Conservation (phyloP, 2,329 filamentous ascomycete species). For the Pyrenochaeta sp. region DNA sequence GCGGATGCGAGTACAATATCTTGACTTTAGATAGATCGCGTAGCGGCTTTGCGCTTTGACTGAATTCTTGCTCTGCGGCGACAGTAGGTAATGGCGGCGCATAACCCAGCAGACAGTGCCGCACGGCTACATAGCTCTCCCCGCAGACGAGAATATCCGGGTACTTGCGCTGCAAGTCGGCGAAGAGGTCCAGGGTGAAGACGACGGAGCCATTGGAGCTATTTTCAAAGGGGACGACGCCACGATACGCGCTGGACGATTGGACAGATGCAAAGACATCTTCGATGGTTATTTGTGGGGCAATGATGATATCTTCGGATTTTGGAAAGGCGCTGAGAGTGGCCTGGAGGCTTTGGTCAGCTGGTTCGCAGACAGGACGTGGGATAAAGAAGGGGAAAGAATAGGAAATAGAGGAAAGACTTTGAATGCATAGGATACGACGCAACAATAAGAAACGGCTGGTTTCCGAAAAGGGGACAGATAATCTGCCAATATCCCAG, state of each 20-base stretch:
- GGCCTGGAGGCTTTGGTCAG: slow-evolving; percentile 52
- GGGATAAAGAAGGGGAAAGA: not conserved
- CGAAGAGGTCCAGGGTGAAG: slow-evolving; percentile 87
- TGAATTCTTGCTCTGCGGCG: not conserved
- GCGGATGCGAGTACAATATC: slow-evolving; percentile 89
- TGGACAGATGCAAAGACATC: slow-evolving; percentile 86
- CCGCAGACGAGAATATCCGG: slow-evolving; percentile 77
- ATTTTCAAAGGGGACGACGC: slow-evolving; percentile 95
- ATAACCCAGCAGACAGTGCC: slow-evolving; percentile 81
- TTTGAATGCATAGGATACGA: no score
- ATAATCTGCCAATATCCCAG: no score
- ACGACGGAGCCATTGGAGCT: slow-evolving; percentile 93
- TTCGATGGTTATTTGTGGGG: slow-evolving; percentile 56
- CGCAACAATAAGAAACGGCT: no score
- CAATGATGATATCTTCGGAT: slow-evolving; percentile 42
- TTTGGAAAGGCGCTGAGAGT: slow-evolving; percentile 59
- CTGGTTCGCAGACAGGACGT: not conserved
- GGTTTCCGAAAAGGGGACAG: no score
- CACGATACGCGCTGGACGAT: slow-evolving; percentile 67
- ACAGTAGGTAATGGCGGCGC: not conserved
- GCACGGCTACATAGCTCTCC: slow-evolving; percentile 86
- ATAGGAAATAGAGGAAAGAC: not conserved
- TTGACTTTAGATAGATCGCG: slow-evolving; percentile 67
- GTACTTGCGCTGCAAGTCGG: slow-evolving; percentile 72
- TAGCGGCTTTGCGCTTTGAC: not conserved